Evolutionary conservation across 208 protist genomes (phyloP).

Genomic region (Herpetomonas samuelpessoai): DNA sequence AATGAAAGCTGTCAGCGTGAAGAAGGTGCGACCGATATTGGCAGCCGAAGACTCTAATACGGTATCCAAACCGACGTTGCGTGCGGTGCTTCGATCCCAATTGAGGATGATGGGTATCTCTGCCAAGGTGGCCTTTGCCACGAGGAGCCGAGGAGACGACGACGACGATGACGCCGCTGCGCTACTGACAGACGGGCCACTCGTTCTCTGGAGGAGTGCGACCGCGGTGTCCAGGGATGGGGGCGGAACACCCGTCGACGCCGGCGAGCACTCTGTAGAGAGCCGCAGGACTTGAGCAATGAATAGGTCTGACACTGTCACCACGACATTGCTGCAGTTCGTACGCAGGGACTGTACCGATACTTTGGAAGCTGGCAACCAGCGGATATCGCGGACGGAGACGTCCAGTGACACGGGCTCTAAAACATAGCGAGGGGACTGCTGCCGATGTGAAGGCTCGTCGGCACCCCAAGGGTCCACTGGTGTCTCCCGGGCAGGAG

Average conservation of each 20-base stretch:
- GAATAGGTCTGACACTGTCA: background rate
- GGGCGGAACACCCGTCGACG: background rate
- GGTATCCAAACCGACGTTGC: background rate
- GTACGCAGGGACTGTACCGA: background rate
- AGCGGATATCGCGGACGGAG: background rate
- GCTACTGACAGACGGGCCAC: background rate
- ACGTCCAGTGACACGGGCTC: background rate
- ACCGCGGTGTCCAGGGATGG: no score
- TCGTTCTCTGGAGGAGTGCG: background rate
- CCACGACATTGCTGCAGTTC: background rate
- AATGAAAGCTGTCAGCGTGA: background rate
- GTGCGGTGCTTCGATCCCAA: background rate
- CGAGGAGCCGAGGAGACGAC: background rate
- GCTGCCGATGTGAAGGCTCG: background rate
- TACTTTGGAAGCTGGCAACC: background rate
- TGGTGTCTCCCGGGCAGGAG: background rate
- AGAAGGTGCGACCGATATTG: background rate
- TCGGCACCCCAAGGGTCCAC: background rate
- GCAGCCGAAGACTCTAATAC: no score
- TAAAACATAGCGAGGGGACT: background rate
- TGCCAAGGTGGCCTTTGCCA: background rate
- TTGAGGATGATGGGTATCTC: background rate
- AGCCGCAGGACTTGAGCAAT: background rate
- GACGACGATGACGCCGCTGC: background rate
- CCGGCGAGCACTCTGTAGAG: background rate